These are phyloP conservation scores for Magnusiomyces starmeri DNA, from an alignment of 1,139 yeast genomes.

Conservation along the genomic window DNA sequence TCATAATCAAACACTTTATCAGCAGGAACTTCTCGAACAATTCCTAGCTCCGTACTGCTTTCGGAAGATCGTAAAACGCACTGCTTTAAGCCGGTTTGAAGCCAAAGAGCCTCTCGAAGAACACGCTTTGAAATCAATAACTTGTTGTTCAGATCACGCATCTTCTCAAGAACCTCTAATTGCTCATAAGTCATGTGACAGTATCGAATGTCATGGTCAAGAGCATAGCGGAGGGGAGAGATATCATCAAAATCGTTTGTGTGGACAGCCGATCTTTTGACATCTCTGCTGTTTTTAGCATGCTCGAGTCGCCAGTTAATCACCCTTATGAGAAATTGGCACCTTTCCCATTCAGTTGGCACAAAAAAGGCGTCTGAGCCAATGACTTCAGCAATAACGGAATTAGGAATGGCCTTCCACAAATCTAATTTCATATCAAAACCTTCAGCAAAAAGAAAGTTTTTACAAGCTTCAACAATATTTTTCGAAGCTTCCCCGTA, in stretches of 20 bases:
- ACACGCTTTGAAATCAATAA: conserved; percentile 36
- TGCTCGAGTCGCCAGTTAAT: conserved; percentile 31
- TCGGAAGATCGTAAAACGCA: conserved; percentile 27
- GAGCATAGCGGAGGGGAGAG: conserved; percentile 27
- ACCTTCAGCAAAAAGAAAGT: conserved; percentile 42
- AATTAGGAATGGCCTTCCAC: conserved; percentile 43
- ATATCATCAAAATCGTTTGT: conserved; percentile 10
- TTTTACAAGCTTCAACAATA: conserved; percentile 41
- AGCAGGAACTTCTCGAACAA: conserved; percentile 16
- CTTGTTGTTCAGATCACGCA: conserved; percentile 33
- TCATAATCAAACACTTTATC: conserved; percentile 3
- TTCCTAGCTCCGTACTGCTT: conserved; percentile 16
- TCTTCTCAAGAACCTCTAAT: conserved; percentile 38
- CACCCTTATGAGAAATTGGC: conserved; percentile 38
- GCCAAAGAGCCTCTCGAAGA: conserved; percentile 43
- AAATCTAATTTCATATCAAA: conserved; percentile 39
- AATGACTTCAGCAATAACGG: conserved; percentile 39
- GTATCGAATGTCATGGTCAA: conserved; percentile 40
- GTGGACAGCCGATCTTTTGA: too few relatives aligned
- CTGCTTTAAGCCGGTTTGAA: conserved; percentile 38
- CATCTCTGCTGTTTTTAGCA: not conserved
- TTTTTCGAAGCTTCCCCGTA: conserved; percentile 42
- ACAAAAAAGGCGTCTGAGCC: conserved; percentile 46
- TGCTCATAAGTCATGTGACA: conserved; percentile 44
- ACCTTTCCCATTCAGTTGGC: conserved; percentile 48